Base-by-base conservation (phyloP, 495 filamentous ascomycete species). In the Penicillium subrubescens region DNA sequence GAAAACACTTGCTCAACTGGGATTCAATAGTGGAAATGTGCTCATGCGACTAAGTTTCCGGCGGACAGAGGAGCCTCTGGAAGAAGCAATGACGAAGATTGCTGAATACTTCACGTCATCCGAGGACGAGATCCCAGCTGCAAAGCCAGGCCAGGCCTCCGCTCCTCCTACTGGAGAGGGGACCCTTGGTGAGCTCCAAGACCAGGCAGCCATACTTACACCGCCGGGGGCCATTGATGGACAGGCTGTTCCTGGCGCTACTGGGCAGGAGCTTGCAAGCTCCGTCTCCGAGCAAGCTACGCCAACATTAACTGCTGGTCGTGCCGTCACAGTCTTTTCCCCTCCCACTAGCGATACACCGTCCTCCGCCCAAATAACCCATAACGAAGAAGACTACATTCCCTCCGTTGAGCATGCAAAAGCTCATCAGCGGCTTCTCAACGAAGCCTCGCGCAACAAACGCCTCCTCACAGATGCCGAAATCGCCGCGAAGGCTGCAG, bases 321-420 rank as follows among this genome's bases (percentile, higher is more conserved):
- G 85, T 23, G 82, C 86, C 11, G 80, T 96, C 39, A 83, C 86
- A 11, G 87, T 98, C 60, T 97, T 89, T 77, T 83, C 86, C 5
- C 88, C 95, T 3, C 91, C 95, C 1, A 80, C 86, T 29, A 86
- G 80, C 53, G 75, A 82, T 52, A 94, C 88, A 1, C 94, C 92
- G n/a, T 84, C 82, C 21, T 96, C 95, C 37, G 89, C 92, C 33
- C 78, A 82, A 60, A 75, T 80, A 55, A 73, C 81, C 15, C 86
- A 88, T 63, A 84, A 91, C 27, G 91, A 94, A 60, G 82, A 82
- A 21, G 92, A 92, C 66, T 98, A 91, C 73, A 83, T 90, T 27
- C 93, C 94, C 2, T 92, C 90, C 21, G 87, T 97, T 66, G 91
- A 90, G 44, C 92, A 98, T 65, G 91, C 92, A 33, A 90, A 94